A percentile compares a stretch with the other conserved stretches of the same genome.
Evolutionary conservation across 1,284 basidiomycete species (phyloP).

Genomic region (Ganoderma lingzhi): DNA sequence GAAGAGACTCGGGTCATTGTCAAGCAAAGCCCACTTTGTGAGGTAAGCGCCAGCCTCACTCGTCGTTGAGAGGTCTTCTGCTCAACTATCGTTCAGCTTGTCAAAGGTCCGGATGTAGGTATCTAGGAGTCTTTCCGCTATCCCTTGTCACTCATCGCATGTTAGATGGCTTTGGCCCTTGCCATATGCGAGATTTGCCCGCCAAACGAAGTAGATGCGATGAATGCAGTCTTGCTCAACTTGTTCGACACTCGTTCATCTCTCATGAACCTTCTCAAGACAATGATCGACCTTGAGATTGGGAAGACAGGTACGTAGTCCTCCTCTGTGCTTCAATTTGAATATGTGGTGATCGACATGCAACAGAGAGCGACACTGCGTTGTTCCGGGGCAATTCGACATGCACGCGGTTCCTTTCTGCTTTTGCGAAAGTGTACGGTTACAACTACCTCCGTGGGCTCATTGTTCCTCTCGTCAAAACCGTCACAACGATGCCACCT

Average conservation of each 20-base stretch:
- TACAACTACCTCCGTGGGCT: slow-evolving; percentile 88
- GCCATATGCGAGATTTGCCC: slow-evolving; percentile 90
- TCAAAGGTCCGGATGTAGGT: slow-evolving; percentile 77
- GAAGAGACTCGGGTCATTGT: slow-evolving; percentile 60
- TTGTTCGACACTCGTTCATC: slow-evolving; percentile 84
- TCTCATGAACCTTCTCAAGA: slow-evolving; percentile 79
- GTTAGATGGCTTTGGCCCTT: slow-evolving; percentile 79
- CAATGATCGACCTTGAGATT: slow-evolving; percentile 88
- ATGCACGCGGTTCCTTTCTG: slow-evolving; percentile 84
- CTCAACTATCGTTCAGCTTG: slow-evolving; percentile 55
- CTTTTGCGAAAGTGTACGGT: slow-evolving; percentile 87
- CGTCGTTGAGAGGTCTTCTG: neutral
- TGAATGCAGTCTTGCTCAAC: slow-evolving; percentile 88
- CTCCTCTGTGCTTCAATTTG: neutral
- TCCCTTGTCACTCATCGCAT: slow-evolving; percentile 14
- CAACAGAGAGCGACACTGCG: slow-evolving; percentile 75
- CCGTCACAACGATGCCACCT: slow-evolving; percentile 75
- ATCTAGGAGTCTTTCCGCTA: neutral
- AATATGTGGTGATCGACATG: slow-evolving; percentile 8
- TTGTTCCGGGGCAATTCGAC: slow-evolving; percentile 90
- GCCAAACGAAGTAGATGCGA: slow-evolving; percentile 78
- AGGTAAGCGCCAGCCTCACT: slow-evolving; percentile 50
- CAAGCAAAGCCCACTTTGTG: slow-evolving; percentile 68
- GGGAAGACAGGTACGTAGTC: slow-evolving; percentile 67
- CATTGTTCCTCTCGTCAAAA: slow-evolving; percentile 79